Percentiles rank a stretch among this genome's conserved stretches.
These are phyloP conservation scores for Eimeria zaria DNA, from an alignment of 169 alveolate genomes.

Conservation along the genomic window DNA sequence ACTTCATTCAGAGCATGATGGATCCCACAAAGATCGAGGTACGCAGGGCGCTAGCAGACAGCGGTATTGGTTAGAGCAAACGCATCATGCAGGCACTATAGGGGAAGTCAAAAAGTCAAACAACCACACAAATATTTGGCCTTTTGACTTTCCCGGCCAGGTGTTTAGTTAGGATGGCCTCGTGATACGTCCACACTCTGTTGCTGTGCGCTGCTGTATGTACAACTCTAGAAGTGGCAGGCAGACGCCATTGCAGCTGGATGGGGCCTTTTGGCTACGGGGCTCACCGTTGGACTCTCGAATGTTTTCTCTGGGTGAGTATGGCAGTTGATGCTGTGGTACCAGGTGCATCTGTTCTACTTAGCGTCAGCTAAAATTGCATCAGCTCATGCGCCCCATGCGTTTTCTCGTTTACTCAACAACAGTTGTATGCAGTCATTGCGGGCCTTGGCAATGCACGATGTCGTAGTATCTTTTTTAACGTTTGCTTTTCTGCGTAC, in stretches of 20 bases:
- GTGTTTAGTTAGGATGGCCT: no score
- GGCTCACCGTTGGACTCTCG: slow-evolving; percentile 99
- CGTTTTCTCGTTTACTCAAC: not conserved
- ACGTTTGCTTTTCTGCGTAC: not conserved
- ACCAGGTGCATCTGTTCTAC: not conserved
- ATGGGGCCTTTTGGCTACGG: slow-evolving; percentile 98
- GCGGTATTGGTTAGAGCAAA: not conserved
- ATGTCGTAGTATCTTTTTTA: not conserved
- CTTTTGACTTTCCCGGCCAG: not conserved
- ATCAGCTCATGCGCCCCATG: not conserved
- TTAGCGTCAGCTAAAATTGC: not conserved
- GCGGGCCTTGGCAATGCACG: not conserved
- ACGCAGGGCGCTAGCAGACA: not conserved
- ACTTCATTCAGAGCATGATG: slow-evolving; percentile 65
- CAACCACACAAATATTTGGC: no score
- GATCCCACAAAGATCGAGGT: slow-evolving; percentile 16
- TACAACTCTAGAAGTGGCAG: slow-evolving; percentile 87
- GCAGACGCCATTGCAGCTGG: slow-evolving; percentile 92
- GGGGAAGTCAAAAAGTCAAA: no score
- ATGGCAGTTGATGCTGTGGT: slow-evolving; percentile 27
- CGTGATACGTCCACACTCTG: not conserved
- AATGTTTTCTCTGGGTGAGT: slow-evolving; percentile 98
- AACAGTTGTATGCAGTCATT: not conserved
- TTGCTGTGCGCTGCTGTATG: not conserved
- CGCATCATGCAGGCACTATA: not conserved